Percentiles rank a stretch among this genome's conserved stretches.
phyloP scores from a whole-genome alignment of 805 yeast genomes.

The Saccharomycopsis sp. region DNA sequence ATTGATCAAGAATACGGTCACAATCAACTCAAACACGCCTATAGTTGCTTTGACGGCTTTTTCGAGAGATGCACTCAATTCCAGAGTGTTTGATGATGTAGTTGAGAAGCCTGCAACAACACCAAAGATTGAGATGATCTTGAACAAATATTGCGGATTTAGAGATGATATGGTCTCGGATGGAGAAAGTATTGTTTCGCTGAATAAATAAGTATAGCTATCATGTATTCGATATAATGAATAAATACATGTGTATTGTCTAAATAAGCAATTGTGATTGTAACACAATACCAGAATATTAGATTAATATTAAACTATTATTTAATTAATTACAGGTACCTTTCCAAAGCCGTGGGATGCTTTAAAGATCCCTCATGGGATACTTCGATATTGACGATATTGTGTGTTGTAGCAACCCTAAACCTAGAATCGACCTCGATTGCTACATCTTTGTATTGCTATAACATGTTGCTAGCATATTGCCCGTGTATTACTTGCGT shows the following conservation, averaged over 20 bases:
- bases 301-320: too few relatives aligned
- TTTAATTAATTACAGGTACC: too few relatives aligned
- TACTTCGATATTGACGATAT: too few relatives aligned
- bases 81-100: constrained; percentile 55
- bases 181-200: neutral
- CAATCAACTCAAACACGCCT: constrained; percentile 72
- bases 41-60: constrained; percentile 69
- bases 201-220: neutral
- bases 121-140: constrained; percentile 19
- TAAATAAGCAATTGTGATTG: neutral
- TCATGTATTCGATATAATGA: neutral
- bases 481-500: too few relatives aligned
- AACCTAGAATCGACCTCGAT: too few relatives aligned
- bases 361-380: too few relatives aligned
- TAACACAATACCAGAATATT: too few relatives aligned
- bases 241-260: neutral
- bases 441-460: too few relatives aligned
- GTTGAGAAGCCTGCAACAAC: constrained; percentile 59
- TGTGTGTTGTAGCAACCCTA: too few relatives aligned
- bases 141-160: constrained; percentile 4
- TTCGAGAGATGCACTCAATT: constrained; percentile 54
- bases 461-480: too few relatives aligned
- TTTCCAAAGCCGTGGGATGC: too few relatives aligned
- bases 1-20: constrained; percentile 65
- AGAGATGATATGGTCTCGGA: neutral